Evolutionary conservation across 1,284 basidiomycete genomes (phyloP), one percentile per base, ranked within the genome.

Genomic region (Trichosporon asahii): DNA sequence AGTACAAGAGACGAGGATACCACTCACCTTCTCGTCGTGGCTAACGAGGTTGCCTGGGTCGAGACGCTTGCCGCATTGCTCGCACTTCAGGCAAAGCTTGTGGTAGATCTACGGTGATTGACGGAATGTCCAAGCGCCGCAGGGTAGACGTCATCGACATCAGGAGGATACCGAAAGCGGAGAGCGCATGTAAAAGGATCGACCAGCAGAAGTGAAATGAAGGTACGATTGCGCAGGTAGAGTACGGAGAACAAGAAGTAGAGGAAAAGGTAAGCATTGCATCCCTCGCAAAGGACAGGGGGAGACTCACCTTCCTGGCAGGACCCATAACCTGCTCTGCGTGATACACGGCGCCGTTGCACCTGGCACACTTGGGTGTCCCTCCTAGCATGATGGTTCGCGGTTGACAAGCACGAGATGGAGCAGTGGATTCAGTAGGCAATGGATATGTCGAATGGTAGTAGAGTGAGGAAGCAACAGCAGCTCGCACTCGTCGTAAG

Each of bases 271-370:
- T 61, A 2, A 61, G 57, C 57, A 29, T 33, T 3, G 18, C 6
- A 21, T 14, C 57, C 15, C 11, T 9, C 29, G 18, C 27, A 27
- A 3, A 37, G 29, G 37, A 40, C 23, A 23, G 29, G 55, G 12
- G 31, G 35, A 9, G 7, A 77, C 80, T 57, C 40, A 83, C 83
- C 76, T 78, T 80, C 4, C 84, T 72, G 14, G 72, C 83, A 1
- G 84, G 84, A 12, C 84, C 84, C 64, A 84, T 76, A 2, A 78
- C 79, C 70, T 83, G 80, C 72, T 85, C 84, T 37, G 82, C 83
- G 72, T 83, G 81, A 73, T 85, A 85, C 40, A 82, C 84, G 0
- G 78, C 73, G 40, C 76, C 73, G 33, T 72, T 72, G 69, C 84
- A 85, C 11, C 74, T 76, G 25, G 79, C 74, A 68, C 84, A 85